Evolutionary conservation across 2,329 filamentous ascomycete genomes (phyloP).

Genomic region (Fusarium transvaalense): DNA sequence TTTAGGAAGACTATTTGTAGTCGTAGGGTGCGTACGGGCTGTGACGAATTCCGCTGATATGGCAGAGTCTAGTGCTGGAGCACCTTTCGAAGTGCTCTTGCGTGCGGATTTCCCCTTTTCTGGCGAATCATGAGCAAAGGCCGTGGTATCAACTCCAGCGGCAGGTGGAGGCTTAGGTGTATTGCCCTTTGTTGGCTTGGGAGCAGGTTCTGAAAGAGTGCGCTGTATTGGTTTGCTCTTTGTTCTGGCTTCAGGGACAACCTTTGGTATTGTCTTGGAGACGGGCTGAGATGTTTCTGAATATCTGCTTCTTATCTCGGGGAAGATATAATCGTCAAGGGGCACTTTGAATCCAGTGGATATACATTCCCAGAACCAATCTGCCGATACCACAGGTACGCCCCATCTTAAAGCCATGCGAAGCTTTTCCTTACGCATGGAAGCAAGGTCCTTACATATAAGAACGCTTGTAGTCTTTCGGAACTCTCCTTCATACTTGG

Average conservation of each 20-base stretch:
- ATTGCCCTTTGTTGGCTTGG: slow-evolving; percentile 16
- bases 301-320: slow-evolving; percentile 58
- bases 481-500: slow-evolving; percentile 82
- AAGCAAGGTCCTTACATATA: slow-evolving; percentile 72
- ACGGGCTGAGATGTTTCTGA: slow-evolving; percentile 11
- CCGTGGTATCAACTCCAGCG: slow-evolving; percentile 56
- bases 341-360: slow-evolving; percentile 64
- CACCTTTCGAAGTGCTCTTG: slow-evolving; percentile 18
- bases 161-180: slow-evolving; percentile 38
- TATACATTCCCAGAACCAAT: slow-evolving; percentile 90
- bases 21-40: slow-evolving; percentile 55
- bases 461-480: slow-evolving; percentile 79
- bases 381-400: slow-evolving; percentile 82
- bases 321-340: slow-evolving; percentile 61
- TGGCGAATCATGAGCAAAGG: slow-evolving; percentile 53
- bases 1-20: slow-evolving; percentile 45
- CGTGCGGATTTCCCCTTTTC: slow-evolving; percentile 37
- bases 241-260: slow-evolving; percentile 5
- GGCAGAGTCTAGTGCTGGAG: slow-evolving; percentile 37
- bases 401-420: slow-evolving; percentile 79
- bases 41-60: slow-evolving; percentile 58
- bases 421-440: slow-evolving; percentile 79
- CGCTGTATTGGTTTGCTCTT: slow-evolving; percentile 39
- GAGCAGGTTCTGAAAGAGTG: slow-evolving; percentile 39
- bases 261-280: slow-evolving; percentile 20